phyloP scores from a whole-genome alignment of 2,329 filamentous ascomycete genomes.

The Xylariaceae sp. region DNA sequence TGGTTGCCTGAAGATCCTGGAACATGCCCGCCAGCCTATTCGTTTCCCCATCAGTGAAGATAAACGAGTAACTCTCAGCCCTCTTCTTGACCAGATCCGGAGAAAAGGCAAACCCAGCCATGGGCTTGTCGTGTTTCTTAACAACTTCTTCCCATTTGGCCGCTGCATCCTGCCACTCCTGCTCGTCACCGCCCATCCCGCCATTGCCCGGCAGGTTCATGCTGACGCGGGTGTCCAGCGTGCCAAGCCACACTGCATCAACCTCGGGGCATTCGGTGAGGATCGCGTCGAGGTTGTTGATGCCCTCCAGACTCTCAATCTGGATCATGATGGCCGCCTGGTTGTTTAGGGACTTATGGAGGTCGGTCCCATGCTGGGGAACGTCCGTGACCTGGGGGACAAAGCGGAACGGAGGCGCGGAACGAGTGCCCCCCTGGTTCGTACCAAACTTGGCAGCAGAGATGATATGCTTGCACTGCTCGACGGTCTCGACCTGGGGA shows the following conservation, averaged over 20 bases:
- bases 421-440: constrained; percentile 32
- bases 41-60: constrained; percentile 5
- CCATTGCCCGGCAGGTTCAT: constrained; percentile 32
- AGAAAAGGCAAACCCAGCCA: constrained; percentile 25
- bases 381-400: constrained; percentile 33
- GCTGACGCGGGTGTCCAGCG: constrained; percentile 34
- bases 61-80: constrained; percentile 8
- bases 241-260: constrained; percentile 39
- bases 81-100: constrained; percentile 18
- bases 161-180: constrained; percentile 32
- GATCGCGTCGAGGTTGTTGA: constrained; percentile 42
- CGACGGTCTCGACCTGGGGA: constrained; percentile 40
- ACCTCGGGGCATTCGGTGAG: constrained; percentile 38
- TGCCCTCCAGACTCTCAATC: constrained; percentile 34
- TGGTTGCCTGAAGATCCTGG: constrained; percentile 2
- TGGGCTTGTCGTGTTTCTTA: constrained; percentile 39
- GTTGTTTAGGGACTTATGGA: constrained; percentile 34
- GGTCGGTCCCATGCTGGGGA: constrained; percentile 24
- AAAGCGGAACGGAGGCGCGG: constrained; percentile 36
- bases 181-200: constrained; percentile 28
- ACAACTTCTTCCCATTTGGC: constrained; percentile 30
- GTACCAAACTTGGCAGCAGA: constrained; percentile 37
- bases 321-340: constrained; percentile 43
- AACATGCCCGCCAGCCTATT: constrained; percentile 1
- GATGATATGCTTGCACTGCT: constrained; percentile 34